Evolutionary conservation across 805 yeast species (phyloP).

Genomic region (Candida piceae): DNA sequence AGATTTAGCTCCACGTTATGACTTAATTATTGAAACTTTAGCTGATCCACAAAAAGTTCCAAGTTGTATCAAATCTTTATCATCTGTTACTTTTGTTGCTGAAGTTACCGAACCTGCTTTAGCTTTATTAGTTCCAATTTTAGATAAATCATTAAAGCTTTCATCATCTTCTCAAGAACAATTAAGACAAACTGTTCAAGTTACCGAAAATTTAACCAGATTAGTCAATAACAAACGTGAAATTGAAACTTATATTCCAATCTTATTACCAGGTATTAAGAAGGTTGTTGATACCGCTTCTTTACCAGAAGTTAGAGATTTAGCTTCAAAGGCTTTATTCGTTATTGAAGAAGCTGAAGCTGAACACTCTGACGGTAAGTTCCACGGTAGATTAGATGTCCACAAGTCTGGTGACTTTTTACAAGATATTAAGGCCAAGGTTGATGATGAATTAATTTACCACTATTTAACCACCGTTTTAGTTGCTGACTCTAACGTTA

Average conservation of each 20-base stretch:
- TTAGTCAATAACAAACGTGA: slow-evolving; percentile 91
- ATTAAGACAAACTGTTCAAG: slow-evolving; percentile 93
- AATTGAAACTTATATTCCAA: slow-evolving; percentile 82
- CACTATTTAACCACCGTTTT: slow-evolving; percentile 50
- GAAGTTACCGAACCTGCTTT: slow-evolving; percentile 97
- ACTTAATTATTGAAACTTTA: slow-evolving; percentile 78
- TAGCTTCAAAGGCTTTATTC: slow-evolving; percentile 78
- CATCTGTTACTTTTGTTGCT: slow-evolving; percentile 95
- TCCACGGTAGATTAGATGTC: slow-evolving; percentile 65
- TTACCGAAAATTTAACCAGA: slow-evolving; percentile 91
- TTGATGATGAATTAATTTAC: slow-evolving; percentile 35
- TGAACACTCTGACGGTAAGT: slow-evolving; percentile 62
- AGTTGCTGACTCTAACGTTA: slow-evolving; percentile 64
- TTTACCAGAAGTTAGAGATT: slow-evolving; percentile 91
- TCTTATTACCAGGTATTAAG: slow-evolving; percentile 84
- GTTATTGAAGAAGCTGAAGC: slow-evolving; percentile 80
- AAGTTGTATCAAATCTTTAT: slow-evolving; percentile 78
- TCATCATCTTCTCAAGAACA: slow-evolving; percentile 92
- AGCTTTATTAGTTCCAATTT: slow-evolving; percentile 84
- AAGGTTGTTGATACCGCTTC: slow-evolving; percentile 88
- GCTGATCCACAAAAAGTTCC: slow-evolving; percentile 89
- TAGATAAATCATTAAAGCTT: slow-evolving; percentile 81
- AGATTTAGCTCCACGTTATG: slow-evolving; percentile 83
- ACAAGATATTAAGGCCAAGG: slow-evolving; percentile 21
- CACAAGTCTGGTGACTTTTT: slow-evolving; percentile 49